Percentiles rank a stretch among this genome's conserved stretches.
phyloP scores from a whole-genome alignment of 2,329 filamentous ascomycete species.

The Penicillium italicum region DNA sequence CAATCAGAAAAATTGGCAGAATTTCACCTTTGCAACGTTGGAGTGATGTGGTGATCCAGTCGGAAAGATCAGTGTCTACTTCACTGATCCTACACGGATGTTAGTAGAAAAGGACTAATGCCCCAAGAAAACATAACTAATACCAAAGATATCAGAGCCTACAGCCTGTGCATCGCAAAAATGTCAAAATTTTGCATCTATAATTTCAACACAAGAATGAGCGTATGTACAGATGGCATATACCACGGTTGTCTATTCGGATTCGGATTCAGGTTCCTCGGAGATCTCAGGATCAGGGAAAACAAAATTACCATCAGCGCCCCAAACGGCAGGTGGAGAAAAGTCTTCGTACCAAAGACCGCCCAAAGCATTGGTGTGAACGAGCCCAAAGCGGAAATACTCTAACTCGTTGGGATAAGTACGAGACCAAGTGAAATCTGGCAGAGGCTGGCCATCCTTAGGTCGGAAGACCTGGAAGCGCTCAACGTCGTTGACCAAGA shows the following conservation, averaged over 20 bases:
- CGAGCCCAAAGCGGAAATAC: constrained; percentile 45
- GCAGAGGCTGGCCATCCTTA: constrained; percentile 26
- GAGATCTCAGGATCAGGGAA: constrained; percentile 11
- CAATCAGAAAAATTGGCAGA: not conserved
- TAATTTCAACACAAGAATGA: not conserved
- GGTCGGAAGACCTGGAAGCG: constrained; percentile 52
- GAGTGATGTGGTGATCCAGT: constrained; percentile 40
- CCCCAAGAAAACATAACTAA: not conserved
- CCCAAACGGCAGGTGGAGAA: constrained; percentile 17
- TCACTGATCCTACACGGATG: constrained; percentile 40
- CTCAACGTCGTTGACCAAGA: constrained; percentile 61
- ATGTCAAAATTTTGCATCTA: not conserved
- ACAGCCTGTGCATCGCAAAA: not conserved
- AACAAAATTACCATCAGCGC: constrained; percentile 12
- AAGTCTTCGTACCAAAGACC: constrained; percentile 43
- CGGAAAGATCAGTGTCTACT: constrained; percentile 36
- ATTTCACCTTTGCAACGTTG: constrained; percentile 30
- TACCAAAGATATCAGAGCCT: not conserved
- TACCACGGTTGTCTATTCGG: not conserved
- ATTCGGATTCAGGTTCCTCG: not conserved
- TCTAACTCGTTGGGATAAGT: constrained; percentile 30
- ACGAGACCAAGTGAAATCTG: constrained; percentile 37
- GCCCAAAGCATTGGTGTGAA: constrained; percentile 36
- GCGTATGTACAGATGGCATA: not conserved
- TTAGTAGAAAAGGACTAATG: constrained; percentile 24